Conservation (phyloP, 768 basidiomycete genomes). For the button mushroom (Agaricus bisporus) region DNA sequence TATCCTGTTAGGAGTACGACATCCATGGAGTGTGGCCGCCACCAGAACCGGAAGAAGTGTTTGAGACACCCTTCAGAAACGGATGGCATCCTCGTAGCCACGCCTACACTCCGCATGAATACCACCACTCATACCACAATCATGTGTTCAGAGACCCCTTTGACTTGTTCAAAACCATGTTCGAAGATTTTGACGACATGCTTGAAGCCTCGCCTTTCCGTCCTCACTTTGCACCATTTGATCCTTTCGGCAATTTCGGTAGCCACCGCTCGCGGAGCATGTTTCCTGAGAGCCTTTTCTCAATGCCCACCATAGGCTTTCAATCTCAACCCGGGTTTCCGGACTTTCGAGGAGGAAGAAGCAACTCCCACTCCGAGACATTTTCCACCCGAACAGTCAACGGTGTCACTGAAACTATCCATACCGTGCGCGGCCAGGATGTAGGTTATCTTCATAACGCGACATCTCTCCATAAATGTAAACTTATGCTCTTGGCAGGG, state of each 20-base stretch:
- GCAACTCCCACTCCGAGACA: slow-evolving; percentile 47
- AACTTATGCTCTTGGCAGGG: slow-evolving; percentile 37
- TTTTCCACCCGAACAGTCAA: slow-evolving; percentile 53
- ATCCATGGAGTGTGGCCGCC: slow-evolving; percentile 72
- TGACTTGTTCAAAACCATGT: slow-evolving; percentile 65
- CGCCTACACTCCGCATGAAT: slow-evolving; percentile 29
- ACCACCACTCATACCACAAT: slow-evolving; percentile 22
- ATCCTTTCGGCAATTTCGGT: background rate
- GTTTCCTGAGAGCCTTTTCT: slow-evolving; percentile 6
- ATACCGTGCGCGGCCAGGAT: slow-evolving; percentile 47
- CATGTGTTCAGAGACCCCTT: slow-evolving; percentile 72
- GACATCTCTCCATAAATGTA: slow-evolving; percentile 2
- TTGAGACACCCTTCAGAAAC: slow-evolving; percentile 1
- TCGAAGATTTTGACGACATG: slow-evolving; percentile 35
- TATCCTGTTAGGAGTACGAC: slow-evolving; percentile 50
- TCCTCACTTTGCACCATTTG: background rate
- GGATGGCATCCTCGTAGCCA: slow-evolving; percentile 22
- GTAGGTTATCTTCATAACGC: slow-evolving; percentile 31
- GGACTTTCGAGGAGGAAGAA: slow-evolving; percentile 15
- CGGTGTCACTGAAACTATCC: slow-evolving; percentile 58
- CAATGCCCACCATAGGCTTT: slow-evolving; percentile 7
- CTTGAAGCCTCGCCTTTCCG: slow-evolving; percentile 16
- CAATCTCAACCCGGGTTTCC: slow-evolving; percentile 8
- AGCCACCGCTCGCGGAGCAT: background rate
- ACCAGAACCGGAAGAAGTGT: slow-evolving; percentile 30